Evolutionary conservation across 1,284 basidiomycete species (phyloP).

Genomic region (Wallemia hederae): DNA sequence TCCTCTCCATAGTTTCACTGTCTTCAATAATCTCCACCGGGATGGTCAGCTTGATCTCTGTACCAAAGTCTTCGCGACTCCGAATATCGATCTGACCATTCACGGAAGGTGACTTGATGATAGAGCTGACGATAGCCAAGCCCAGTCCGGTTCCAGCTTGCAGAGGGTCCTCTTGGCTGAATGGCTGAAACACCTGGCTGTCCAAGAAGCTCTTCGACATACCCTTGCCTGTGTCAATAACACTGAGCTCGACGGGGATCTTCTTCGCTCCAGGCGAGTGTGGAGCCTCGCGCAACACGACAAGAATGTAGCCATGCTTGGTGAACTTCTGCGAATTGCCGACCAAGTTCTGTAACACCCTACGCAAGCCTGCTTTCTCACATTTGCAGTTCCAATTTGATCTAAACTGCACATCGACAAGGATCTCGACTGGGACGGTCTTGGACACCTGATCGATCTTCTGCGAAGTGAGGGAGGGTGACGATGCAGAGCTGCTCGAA

Average conservation of each 20-base stretch:
- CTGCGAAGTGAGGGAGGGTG: constrained; percentile 17
- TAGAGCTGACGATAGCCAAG: constrained; percentile 86
- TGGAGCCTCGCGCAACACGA: constrained; percentile 46
- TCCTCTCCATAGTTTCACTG: constrained; percentile 6
- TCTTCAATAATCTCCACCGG: constrained; percentile 31
- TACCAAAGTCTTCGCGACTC: constrained; percentile 68
- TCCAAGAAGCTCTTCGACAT: constrained; percentile 54
- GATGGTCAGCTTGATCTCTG: constrained; percentile 69
- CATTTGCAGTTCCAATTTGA: constrained; percentile 57
- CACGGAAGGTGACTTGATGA: constrained; percentile 55
- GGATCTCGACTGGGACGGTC: constrained; percentile 39
- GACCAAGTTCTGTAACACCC: constrained; percentile 82
- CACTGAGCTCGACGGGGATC: constrained; percentile 52
- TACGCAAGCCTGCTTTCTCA: constrained; percentile 70
- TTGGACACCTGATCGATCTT: constrained; percentile 15
- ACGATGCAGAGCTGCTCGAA: constrained; percentile 1
- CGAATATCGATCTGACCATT: constrained; percentile 53
- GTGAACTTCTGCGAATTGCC: constrained; percentile 88
- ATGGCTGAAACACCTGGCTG: constrained; percentile 89
- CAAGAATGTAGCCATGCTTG: constrained; percentile 54
- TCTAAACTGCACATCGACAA: constrained; percentile 47
- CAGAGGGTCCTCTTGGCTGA: constrained; percentile 37
- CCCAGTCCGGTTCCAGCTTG: constrained; percentile 27
- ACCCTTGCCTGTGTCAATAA: constrained; percentile 74
- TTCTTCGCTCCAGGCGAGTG: constrained; percentile 24